These are phyloP conservation scores for Solanum peruvianum DNA, from an alignment of 257 asterid genomes.

Conservation along the genomic window DNA sequence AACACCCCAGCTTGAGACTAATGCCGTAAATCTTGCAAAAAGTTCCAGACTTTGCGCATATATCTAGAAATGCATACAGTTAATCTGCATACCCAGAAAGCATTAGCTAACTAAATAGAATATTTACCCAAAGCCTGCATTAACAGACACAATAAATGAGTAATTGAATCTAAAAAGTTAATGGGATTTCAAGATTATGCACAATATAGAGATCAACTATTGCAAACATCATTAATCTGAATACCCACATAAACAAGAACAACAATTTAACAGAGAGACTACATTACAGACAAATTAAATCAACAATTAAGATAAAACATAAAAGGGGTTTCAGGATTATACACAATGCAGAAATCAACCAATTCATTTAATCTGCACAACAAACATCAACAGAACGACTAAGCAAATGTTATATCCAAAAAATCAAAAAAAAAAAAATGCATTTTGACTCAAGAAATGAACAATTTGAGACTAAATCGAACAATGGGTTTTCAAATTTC, in stretches of 20 bases:
- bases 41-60: background rate
- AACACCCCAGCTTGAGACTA: background rate
- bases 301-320: background rate
- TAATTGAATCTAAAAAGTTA: background rate
- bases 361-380: background rate
- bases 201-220: constrained; percentile 2
- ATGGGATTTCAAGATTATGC: background rate
- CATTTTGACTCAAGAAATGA: background rate
- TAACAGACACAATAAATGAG: background rate
- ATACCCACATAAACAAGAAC: background rate
- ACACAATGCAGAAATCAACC: background rate
- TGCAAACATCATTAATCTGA: background rate
- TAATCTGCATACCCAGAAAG: background rate
- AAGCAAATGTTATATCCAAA: background rate
- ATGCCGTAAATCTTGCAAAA: background rate
- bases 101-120: background rate
- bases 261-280: background rate
- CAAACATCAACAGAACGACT: background rate
- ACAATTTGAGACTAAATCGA: background rate
- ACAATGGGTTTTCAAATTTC: background rate
- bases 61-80: background rate
- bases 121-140: background rate
- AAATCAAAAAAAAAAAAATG: background rate
- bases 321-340: background rate
- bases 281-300: background rate